These are phyloP conservation scores for Antrodiella citrinella DNA, from an alignment of 768 basidiomycete species.

Conservation along the genomic window DNA sequence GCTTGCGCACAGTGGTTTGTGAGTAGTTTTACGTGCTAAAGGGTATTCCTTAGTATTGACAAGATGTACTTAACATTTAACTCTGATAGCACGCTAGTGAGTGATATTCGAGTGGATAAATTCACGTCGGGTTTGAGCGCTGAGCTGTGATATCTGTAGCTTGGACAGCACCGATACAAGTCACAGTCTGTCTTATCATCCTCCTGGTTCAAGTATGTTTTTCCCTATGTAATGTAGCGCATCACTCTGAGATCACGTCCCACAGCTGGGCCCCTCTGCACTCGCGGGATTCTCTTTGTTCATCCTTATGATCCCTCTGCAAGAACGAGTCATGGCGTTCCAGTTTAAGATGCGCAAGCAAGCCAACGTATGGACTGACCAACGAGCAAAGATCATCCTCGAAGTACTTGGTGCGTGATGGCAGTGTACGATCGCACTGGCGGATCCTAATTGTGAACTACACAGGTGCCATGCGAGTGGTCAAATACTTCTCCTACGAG, in stretches of 20 bases:
- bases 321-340: conserved; percentile 53
- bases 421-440: not conserved
- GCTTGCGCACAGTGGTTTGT: conserved; percentile 68
- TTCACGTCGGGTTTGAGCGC: not conserved
- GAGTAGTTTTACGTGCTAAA: conserved; percentile 27
- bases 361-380: conserved; percentile 57
- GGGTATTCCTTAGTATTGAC: too few relatives aligned
- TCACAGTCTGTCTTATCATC: conserved; percentile 49
- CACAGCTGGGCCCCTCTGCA: conserved; percentile 60
- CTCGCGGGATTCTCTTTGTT: conserved; percentile 66
- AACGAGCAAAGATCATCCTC: conserved; percentile 52
- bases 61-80: not conserved
- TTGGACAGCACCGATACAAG: conserved; percentile 68
- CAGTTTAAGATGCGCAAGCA: conserved; percentile 45
- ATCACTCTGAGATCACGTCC: not conserved
- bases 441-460: not conserved
- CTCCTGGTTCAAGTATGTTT: conserved; percentile 45
- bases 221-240: not conserved
- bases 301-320: conserved; percentile 51
- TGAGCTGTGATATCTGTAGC: conserved; percentile 22
- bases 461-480: conserved; percentile 56
- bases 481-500: conserved; percentile 74
- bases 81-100: conserved; percentile 30
- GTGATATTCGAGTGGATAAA: conserved; percentile 4
- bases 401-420: conserved; percentile 45